These are phyloP conservation scores for Discostella pseudostelligera DNA, from an alignment of 108 stramenopile genomes.

Conservation along the genomic window DNA sequence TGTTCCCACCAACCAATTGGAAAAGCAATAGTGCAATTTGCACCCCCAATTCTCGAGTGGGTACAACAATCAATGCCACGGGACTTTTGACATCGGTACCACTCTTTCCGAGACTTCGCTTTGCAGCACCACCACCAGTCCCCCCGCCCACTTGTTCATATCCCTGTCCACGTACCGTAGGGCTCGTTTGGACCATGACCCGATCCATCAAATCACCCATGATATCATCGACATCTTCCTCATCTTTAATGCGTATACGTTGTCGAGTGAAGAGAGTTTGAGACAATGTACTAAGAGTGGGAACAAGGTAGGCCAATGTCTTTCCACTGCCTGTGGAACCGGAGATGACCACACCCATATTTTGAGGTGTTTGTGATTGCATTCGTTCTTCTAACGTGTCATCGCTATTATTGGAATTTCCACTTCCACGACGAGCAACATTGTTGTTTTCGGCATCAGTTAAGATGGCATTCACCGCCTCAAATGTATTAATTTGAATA, in stretches of 20 bases:
- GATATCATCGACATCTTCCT: constrained; percentile 75
- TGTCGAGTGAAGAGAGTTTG: constrained; percentile 76
- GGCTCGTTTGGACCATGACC: constrained; percentile 66
- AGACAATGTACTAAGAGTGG: constrained; percentile 69
- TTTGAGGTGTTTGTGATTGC: constrained; percentile 14
- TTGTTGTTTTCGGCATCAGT: constrained; percentile 8
- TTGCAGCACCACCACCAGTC: background rate
- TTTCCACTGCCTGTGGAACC: constrained; percentile 63
- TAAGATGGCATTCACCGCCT: constrained; percentile 75
- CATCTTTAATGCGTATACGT: constrained; percentile 71
- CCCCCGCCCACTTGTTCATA: constrained; percentile 48
- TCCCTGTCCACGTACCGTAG: constrained; percentile 55
- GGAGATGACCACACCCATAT: constrained; percentile 76
- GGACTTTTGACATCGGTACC: constrained; percentile 76
- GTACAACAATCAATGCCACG: constrained; percentile 89
- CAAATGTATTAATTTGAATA: constrained; percentile 86
- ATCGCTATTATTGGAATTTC: constrained; percentile 36
- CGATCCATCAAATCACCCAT: constrained; percentile 72
- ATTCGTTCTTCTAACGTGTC: constrained; percentile 63
- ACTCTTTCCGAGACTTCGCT: constrained; percentile 61
- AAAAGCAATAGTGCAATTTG: constrained; percentile 78
- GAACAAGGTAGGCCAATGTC: constrained; percentile 78
- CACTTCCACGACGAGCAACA: background rate
- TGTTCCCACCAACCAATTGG: constrained; percentile 71
- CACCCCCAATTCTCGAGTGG: constrained; percentile 89